phyloP scores from a whole-genome alignment of 2,329 filamentous ascomycete species.

The Verticillium nubilum region DNA sequence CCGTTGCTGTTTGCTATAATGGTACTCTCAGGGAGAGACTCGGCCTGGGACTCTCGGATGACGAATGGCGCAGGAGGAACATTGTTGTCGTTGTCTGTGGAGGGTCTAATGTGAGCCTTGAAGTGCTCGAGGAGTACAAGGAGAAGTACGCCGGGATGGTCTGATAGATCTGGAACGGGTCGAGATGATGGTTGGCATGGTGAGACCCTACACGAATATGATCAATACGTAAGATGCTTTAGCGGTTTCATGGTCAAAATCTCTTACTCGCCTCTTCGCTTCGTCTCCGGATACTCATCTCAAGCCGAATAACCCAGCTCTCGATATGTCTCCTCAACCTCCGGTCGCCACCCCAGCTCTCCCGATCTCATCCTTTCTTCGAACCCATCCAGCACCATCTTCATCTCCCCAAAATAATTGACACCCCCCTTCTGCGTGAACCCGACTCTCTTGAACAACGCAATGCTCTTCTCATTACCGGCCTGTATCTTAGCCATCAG shows the following conservation, averaged over 20 bases:
- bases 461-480: constrained; percentile 44
- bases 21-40: constrained; percentile 57
- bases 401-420: constrained; percentile 58
- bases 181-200: neutral
- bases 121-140: constrained; percentile 54
- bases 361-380: constrained; percentile 2
- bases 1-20: constrained; percentile 63
- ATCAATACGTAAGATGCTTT: no score
- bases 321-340: neutral
- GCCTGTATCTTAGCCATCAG: constrained; percentile 56
- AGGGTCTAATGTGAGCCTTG: constrained; percentile 60
- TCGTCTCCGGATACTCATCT: neutral
- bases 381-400: constrained; percentile 35
- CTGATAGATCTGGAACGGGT: neutral
- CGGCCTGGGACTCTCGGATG: constrained; percentile 43
- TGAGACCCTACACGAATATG: neutral
- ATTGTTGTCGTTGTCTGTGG: constrained; percentile 86
- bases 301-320: neutral
- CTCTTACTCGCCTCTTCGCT: neutral
- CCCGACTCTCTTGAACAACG: constrained; percentile 45
- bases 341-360: neutral
- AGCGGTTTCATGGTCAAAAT: neutral
- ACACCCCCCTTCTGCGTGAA: constrained; percentile 45
- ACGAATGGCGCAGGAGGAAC: constrained; percentile 60
- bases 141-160: constrained; percentile 30